A percentile compares a stretch with the other conserved stretches of the same genome.
phyloP scores from a whole-genome alignment of 2,329 filamentous ascomycete species.

The Xylariales sp. region DNA sequence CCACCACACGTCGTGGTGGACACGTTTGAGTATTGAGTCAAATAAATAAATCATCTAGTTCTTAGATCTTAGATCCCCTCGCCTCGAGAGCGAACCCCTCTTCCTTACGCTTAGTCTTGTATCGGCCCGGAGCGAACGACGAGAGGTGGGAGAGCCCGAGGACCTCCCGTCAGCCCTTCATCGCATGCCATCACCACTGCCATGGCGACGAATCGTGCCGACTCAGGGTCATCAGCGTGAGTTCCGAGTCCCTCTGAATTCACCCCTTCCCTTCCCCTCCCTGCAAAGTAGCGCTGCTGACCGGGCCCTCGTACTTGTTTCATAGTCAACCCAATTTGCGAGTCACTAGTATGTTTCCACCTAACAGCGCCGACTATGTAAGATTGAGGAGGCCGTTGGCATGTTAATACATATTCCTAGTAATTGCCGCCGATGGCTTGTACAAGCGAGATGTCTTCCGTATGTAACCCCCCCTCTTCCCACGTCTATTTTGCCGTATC shows the following conservation, averaged over 20 bases:
- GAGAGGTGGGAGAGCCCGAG: conserved; percentile 34
- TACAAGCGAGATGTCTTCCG: conserved; percentile 99
- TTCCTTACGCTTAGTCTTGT: conserved; percentile 24
- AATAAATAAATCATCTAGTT: conserved; percentile 17
- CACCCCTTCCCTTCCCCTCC: conserved; percentile 18
- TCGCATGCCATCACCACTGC: conserved; percentile 33
- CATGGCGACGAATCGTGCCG: conserved; percentile 63
- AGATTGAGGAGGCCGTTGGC: background rate
- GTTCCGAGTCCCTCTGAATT: conserved; percentile 50
- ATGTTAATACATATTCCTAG: conserved; percentile 60
- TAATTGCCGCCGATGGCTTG: conserved; percentile 97
- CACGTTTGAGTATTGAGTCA: conserved; percentile 18
- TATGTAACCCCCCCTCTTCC: conserved; percentile 64
- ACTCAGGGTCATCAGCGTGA: conserved; percentile 72
- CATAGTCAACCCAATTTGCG: conserved; percentile 85
- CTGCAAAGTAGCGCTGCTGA: conserved; percentile 47
- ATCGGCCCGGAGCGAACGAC: conserved; percentile 28
- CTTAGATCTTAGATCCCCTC: conserved; percentile 26
- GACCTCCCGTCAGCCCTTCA: conserved; percentile 31
- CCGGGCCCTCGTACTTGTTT: conserved; percentile 33
- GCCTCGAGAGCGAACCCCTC: conserved; percentile 32
- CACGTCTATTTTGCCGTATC: background rate
- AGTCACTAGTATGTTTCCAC: conserved; percentile 80
- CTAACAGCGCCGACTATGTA: background rate
- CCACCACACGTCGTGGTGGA: conserved; percentile 33